Evolutionary conservation across 495 filamentous ascomycete species (phyloP).

Genomic region (Trichoderma virens): DNA sequence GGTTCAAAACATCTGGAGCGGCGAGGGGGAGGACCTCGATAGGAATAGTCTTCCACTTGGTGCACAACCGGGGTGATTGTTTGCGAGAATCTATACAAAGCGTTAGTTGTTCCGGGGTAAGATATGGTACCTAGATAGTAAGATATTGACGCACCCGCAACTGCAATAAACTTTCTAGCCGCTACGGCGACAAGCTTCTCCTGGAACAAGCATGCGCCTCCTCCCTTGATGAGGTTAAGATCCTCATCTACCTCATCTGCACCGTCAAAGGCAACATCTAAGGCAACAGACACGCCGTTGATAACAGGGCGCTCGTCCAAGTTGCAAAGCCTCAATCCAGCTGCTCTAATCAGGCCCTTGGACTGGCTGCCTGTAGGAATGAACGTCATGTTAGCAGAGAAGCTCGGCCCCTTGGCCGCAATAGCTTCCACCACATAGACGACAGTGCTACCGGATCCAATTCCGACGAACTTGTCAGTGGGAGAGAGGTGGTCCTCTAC

Average conservation of each 20-base stretch:
- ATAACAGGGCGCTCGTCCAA: constrained; percentile 63
- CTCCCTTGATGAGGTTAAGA: constrained; percentile 95
- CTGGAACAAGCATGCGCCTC: constrained; percentile 93
- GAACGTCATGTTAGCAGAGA: constrained; percentile 61
- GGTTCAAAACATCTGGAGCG: constrained; percentile 58
- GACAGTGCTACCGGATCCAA: constrained; percentile 89
- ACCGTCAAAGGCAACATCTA: constrained; percentile 85
- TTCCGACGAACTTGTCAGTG: constrained; percentile 69
- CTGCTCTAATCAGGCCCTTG: constrained; percentile 67
- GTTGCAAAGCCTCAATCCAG: constrained; percentile 66
- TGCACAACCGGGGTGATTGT: constrained; percentile 67
- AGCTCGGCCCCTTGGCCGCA: constrained; percentile 54
- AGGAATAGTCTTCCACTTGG: constrained; percentile 71
- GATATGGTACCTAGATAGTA: not conserved
- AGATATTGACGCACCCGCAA: constrained; percentile 55
- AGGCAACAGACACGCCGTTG: constrained; percentile 23
- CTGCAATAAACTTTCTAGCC: constrained; percentile 84
- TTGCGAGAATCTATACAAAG: constrained; percentile 67
- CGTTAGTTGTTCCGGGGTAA: not conserved
- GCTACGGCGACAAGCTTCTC: constrained; percentile 90
- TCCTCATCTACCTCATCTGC: constrained; percentile 96
- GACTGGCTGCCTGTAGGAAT: constrained; percentile 90
- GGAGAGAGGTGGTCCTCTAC: constrained; percentile 77
- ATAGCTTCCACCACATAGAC: constrained; percentile 96
- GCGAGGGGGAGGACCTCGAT: constrained; percentile 88